These are phyloP conservation scores for Phyllachora maydis DNA, from an alignment of 2,329 filamentous ascomycete species.

Conservation along the genomic window DNA sequence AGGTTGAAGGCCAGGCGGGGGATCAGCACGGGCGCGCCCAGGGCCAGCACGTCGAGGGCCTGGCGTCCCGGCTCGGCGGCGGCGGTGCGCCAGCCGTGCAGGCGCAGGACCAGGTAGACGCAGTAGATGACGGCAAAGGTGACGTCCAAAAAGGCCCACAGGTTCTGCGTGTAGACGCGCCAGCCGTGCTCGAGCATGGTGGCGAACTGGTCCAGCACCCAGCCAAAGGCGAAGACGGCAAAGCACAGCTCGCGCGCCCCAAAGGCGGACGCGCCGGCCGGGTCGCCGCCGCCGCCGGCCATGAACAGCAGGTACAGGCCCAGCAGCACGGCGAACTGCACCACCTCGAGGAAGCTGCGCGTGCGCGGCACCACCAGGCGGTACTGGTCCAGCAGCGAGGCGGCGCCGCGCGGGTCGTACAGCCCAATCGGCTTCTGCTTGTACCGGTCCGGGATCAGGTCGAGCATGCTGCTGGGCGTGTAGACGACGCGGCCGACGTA, in stretches of 20 bases:
- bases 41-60: constrained; percentile 58
- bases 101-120: constrained; percentile 44
- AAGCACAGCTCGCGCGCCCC: constrained; percentile 44
- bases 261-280: constrained; percentile 26
- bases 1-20: constrained; percentile 67
- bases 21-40: constrained; percentile 58
- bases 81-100: constrained; percentile 36
- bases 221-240: constrained; percentile 54
- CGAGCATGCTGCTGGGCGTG: constrained; percentile 61
- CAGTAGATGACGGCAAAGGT: constrained; percentile 54
- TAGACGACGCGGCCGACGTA: constrained; percentile 67
- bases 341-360: constrained; percentile 52
- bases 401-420: constrained; percentile 58
- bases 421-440: constrained; percentile 66
- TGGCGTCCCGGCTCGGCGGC: constrained; percentile 33
- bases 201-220: constrained; percentile 59
- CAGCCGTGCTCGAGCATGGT: constrained; percentile 57
- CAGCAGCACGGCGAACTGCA: constrained; percentile 53
- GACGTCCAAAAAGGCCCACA: constrained; percentile 77
- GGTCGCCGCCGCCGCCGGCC: constrained; percentile 42
- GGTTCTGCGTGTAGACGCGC: constrained; percentile 70
- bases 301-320: constrained; percentile 52
- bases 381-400: constrained; percentile 66
- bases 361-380: constrained; percentile 66
- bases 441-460: constrained; percentile 72